These are phyloP conservation scores for Lentinula guzmanii DNA, from an alignment of 768 basidiomycete species.

Conservation along the genomic window DNA sequence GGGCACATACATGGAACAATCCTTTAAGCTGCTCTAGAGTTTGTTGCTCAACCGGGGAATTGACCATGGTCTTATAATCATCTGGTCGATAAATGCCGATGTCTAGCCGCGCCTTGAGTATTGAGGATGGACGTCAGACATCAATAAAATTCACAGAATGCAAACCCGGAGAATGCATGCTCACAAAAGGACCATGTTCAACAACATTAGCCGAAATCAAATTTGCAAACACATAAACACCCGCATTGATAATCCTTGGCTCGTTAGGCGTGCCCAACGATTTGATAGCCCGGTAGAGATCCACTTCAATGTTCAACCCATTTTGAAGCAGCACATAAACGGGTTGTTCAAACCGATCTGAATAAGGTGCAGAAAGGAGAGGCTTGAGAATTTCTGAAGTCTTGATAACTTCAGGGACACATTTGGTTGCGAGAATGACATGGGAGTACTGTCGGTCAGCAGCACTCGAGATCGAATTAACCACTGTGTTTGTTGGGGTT, in stretches of 20 bases:
- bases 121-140: background rate
- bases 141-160: background rate
- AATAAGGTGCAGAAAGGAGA: constrained; percentile 43
- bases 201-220: constrained; percentile 39
- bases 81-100: constrained; percentile 49
- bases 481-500: constrained; percentile 32
- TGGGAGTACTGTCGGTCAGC: constrained; percentile 55
- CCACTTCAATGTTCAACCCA: constrained; percentile 64
- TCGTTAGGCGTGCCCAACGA: constrained; percentile 26
- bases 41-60: constrained; percentile 34
- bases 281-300: constrained; percentile 50
- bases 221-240: constrained; percentile 51
- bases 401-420: constrained; percentile 56
- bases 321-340: constrained; percentile 66
- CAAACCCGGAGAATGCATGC: constrained; percentile 11
- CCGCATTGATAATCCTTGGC: constrained; percentile 49
- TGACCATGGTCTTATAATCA: constrained; percentile 31
- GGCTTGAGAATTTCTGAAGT: constrained; percentile 54
- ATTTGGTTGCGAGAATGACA: constrained; percentile 66
- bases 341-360: constrained; percentile 41
- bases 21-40: constrained; percentile 38
- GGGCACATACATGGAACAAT: constrained; percentile 44
- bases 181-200: constrained; percentile 46
- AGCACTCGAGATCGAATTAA: constrained; percentile 52
- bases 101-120: constrained; percentile 38